A percentile compares a stretch with the other conserved stretches of the same genome.
These are phyloP conservation scores for Mayamaea pseudoterrestris DNA, from an alignment of 108 stramenopile genomes.

Conservation along the genomic window DNA sequence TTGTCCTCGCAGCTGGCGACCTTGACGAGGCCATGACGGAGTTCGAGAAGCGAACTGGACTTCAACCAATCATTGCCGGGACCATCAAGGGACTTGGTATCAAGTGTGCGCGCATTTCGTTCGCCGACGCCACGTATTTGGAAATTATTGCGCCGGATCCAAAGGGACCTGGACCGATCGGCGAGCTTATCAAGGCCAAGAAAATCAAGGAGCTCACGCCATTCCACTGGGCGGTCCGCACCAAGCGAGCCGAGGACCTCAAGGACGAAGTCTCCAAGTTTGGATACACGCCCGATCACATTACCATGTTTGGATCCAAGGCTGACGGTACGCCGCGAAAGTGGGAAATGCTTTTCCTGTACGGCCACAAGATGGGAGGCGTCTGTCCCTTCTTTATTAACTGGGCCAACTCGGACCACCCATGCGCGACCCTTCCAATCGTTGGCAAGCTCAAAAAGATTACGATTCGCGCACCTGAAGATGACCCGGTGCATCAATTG, in stretches of 20 bases:
- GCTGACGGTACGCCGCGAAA: slow-evolving; percentile 35
- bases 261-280: slow-evolving; percentile 31
- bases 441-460: slow-evolving; percentile 26
- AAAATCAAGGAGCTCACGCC: slow-evolving; percentile 25
- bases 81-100: slow-evolving; percentile 35
- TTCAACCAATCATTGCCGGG: slow-evolving; percentile 30
- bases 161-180: slow-evolving; percentile 36
- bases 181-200: slow-evolving; percentile 20
- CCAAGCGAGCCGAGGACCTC: slow-evolving; percentile 22
- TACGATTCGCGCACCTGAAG: slow-evolving; percentile 24
- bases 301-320: slow-evolving; percentile 36
- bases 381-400: slow-evolving; percentile 37
- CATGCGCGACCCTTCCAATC: slow-evolving; percentile 27
- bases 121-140: slow-evolving; percentile 29
- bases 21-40: slow-evolving; percentile 33
- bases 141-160: slow-evolving; percentile 44
- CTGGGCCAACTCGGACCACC: slow-evolving; percentile 40
- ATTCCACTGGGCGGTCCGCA: slow-evolving; percentile 37
- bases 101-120: slow-evolving; percentile 33
- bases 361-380: slow-evolving; percentile 42
- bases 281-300: slow-evolving; percentile 40
- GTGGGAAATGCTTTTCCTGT: slow-evolving; percentile 42
- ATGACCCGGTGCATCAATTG: slow-evolving; percentile 31
- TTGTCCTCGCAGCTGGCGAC: slow-evolving; percentile 38
- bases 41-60: slow-evolving; percentile 37